These are phyloP conservation scores for Eimeria necatrix DNA, from an alignment of 169 alveolate species.

Conservation along the genomic window DNA sequence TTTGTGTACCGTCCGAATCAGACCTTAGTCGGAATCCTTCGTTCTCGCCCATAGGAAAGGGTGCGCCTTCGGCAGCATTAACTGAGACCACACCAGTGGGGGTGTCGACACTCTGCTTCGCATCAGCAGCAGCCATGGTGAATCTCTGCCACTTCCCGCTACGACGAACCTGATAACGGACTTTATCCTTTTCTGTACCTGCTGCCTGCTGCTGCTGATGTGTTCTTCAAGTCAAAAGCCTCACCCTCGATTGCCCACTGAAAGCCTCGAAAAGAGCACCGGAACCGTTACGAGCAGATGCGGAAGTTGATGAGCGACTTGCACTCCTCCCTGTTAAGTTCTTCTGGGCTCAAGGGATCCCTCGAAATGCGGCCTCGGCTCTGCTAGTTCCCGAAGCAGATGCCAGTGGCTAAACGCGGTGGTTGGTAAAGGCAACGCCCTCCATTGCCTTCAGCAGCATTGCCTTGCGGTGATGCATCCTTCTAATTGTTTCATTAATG, in stretches of 20 bases:
- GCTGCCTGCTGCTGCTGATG: conserved; percentile 25
- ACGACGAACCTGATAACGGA: not conserved
- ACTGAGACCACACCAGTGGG: conserved; percentile 13
- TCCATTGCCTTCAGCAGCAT: no score
- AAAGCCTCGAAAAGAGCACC: not conserved
- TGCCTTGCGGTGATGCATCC: no score
- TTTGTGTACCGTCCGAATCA: conserved; percentile 26
- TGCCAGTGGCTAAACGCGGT: not conserved
- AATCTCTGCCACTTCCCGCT: not conserved
- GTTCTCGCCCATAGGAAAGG: not conserved
- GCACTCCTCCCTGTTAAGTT: not conserved
- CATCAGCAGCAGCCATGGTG: conserved; percentile 32
- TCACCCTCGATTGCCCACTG: conserved; percentile 30
- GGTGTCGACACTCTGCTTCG: conserved; percentile 28
- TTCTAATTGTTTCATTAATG: no score
- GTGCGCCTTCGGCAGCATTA: conserved; percentile 43
- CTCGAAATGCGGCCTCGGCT: not conserved
- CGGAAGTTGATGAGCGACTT: not conserved
- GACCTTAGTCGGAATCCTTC: conserved; percentile 14
- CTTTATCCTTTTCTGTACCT: not conserved
- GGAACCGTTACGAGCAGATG: not conserved
- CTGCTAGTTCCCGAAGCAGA: not conserved
- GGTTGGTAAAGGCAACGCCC: no score
- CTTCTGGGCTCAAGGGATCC: not conserved
- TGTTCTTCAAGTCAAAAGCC: conserved; percentile 53